Percentiles rank a stretch among this genome's conserved stretches.
These are phyloP conservation scores for Durio zibethinus DNA, from an alignment of 345 rosid species.

Conservation along the genomic window DNA sequence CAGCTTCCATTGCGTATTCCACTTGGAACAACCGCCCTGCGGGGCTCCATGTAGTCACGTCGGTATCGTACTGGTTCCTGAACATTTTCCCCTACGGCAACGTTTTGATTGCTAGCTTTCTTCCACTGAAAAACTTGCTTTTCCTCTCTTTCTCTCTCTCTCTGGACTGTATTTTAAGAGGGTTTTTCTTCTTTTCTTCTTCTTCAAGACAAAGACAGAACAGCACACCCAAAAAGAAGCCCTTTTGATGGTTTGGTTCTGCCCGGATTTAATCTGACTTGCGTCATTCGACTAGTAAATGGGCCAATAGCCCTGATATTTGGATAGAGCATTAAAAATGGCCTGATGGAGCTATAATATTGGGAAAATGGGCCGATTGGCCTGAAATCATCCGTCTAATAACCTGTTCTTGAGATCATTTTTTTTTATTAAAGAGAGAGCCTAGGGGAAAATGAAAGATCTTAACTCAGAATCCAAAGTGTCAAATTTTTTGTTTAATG, in stretches of 20 bases:
- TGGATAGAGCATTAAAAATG: neutral
- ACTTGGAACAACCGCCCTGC: constrained; percentile 95
- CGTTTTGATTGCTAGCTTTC: neutral
- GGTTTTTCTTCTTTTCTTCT: constrained; percentile 26
- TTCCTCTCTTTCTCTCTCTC: neutral
- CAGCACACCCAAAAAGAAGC: neutral
- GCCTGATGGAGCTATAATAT: neutral
- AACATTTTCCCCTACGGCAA: constrained; percentile 35
- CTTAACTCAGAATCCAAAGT: too few relatives aligned
- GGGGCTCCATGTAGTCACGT: constrained; percentile 99
- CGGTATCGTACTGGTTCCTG: constrained; percentile 98
- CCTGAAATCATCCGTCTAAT: neutral
- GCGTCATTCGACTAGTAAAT: neutral
- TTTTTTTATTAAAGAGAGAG: too few relatives aligned
- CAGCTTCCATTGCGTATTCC: constrained; percentile 99
- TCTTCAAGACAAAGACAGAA: constrained; percentile 18
- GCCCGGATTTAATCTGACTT: neutral
- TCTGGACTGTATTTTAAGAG: constrained; percentile 15
- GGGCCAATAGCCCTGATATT: neutral
- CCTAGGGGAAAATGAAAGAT: too few relatives aligned
- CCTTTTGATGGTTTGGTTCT: neutral
- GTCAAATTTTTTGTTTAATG: too few relatives aligned
- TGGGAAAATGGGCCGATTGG: neutral
- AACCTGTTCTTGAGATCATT: too few relatives aligned
- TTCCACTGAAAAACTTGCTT: neutral